Evolutionary conservation across 2,329 filamentous ascomycete species (phyloP).

Genomic region (Neopestalotiopsis sp.): DNA sequence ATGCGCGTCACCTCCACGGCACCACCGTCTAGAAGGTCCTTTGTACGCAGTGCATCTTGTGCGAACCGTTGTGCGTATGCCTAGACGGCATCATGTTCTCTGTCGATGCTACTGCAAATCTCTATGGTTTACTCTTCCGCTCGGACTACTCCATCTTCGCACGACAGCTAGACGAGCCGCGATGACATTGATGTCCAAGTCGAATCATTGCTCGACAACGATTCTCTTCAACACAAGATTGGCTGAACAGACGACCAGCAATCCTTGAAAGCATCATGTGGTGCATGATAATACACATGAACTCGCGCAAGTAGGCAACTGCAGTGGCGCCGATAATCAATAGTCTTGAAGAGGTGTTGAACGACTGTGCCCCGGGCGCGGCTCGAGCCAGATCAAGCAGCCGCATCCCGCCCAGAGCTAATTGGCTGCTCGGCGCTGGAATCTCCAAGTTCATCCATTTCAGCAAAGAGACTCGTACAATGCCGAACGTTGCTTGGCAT

Average conservation of each 20-base stretch:
- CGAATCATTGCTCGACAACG: background rate
- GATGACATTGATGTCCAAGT: background rate
- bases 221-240: background rate
- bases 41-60: background rate
- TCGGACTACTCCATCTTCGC: background rate
- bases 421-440: background rate
- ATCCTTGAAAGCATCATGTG: background rate
- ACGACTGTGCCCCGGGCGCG: background rate
- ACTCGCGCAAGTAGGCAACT: background rate
- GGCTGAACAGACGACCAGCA: background rate
- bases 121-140: background rate
- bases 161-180: background rate
- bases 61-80: background rate
- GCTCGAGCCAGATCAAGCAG: background rate
- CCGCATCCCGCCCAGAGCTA: background rate
- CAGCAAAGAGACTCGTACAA: background rate
- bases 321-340: background rate
- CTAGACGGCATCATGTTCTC: background rate
- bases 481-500: background rate
- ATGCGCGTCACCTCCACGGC: background rate
- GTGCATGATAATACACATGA: background rate
- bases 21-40: background rate
- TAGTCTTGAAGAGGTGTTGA: background rate
- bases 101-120: background rate
- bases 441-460: background rate